Conservation (phyloP, 2,329 filamentous ascomycete genomes). For the Aureobasidium namibiae region DNA sequence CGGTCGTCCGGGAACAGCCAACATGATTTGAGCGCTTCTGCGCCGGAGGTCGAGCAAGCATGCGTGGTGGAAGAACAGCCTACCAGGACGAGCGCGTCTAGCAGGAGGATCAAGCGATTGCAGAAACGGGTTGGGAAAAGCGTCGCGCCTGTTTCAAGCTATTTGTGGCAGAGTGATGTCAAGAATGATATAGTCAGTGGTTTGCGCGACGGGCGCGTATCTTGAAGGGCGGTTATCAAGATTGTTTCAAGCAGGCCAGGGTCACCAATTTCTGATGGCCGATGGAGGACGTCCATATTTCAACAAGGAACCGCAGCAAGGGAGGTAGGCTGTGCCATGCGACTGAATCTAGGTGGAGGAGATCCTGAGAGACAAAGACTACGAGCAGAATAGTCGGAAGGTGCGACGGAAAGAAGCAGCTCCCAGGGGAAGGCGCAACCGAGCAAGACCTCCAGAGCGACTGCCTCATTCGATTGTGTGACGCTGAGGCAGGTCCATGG, state of each 20-base stretch:
- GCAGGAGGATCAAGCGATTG: slow-evolving; percentile 18
- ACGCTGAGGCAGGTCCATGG: neutral
- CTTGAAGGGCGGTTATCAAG: neutral
- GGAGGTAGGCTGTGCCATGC: too few species aligned
- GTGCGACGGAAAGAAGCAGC: neutral
- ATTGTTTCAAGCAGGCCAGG: neutral
- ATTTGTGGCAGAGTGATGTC: slow-evolving; percentile 6
- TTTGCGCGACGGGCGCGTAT: slow-evolving; percentile 9
- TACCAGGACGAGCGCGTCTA: slow-evolving; percentile 17
- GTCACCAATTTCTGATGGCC: neutral
- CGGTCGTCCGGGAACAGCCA: neutral
- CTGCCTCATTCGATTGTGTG: neutral
- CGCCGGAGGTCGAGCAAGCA: neutral
- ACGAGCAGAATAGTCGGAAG: neutral
- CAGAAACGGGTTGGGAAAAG: slow-evolving; percentile 15
- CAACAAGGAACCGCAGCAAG: too few species aligned
- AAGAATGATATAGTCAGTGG: neutral
- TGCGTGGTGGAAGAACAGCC: slow-evolving; percentile 5
- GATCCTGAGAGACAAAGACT: neutral
- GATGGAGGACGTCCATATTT: too few species aligned
- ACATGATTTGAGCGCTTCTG: slow-evolving; percentile 1
- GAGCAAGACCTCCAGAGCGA: neutral
- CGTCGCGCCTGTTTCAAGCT: slow-evolving; percentile 25
- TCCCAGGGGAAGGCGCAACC: neutral
- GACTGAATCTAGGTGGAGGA: neutral